Percentiles rank a stretch among this genome's conserved stretches.
Conservation (phyloP, 2,329 filamentous ascomycete genomes). For the Myriosclerotinia scirpicola region DNA sequence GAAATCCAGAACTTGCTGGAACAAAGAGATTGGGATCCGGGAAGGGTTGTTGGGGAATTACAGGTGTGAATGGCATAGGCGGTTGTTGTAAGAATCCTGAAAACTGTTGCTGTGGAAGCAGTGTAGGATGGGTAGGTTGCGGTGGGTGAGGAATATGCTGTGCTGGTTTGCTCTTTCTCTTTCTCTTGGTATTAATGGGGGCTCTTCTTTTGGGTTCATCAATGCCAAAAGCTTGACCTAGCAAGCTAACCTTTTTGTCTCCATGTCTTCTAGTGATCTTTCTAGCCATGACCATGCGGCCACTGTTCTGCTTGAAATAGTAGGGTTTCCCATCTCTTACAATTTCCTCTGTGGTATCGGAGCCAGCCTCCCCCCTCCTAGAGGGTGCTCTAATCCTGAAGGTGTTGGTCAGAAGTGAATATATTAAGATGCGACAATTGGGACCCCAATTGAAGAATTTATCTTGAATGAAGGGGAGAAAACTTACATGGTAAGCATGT, state of each 20-base stretch:
- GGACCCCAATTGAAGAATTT: not conserved
- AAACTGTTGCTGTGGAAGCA: conserved; percentile 27
- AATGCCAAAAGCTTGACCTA: conserved; percentile 17
- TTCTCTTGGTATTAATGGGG: not conserved
- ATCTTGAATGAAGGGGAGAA: not conserved
- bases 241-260: conserved; percentile 6
- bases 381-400: not conserved
- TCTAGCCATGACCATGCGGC: not conserved
- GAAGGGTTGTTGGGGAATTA: conserved; percentile 8
- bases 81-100: not conserved
- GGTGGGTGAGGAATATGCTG: conserved; percentile 27
- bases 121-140: conserved; percentile 15
- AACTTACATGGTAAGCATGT: conserved; percentile 31
- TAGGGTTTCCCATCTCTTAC: conserved; percentile 15
- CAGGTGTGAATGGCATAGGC: conserved; percentile 12
- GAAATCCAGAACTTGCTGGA: conserved; percentile 8
- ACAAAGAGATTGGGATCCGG: conserved; percentile 3
- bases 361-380: not conserved
- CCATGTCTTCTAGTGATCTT: not conserved
- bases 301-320: conserved; percentile 4
- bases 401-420: not conserved
- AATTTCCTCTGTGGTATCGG: conserved; percentile 10
- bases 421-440: not conserved
- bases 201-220: not conserved
- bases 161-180: not conserved